Base-by-base conservation (phyloP, 331 rosid genomes). In the Malus hybrid region DNA sequence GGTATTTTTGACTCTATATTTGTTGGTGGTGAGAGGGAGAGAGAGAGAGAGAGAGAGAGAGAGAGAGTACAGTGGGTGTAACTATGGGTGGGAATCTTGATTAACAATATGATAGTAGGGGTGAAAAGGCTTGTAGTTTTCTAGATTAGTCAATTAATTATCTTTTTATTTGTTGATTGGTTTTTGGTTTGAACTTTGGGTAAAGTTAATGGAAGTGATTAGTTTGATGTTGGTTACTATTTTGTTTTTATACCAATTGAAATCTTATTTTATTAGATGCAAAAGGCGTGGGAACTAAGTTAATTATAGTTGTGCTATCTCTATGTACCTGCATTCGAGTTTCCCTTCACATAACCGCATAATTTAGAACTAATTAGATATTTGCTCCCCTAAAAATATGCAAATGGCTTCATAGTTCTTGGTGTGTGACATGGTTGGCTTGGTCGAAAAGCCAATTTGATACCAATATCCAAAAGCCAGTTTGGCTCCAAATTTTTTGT, bases 131-230 rank as follows among this genome's bases (percentile, higher is more conserved):
- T 73, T 27, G 24, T 72, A 48, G 72, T 56, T 69, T 48, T 42
- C 14, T 82, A 74, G 29, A 67, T 69, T 55, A 70, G 60, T 74
- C 42, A 33, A 62, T 63, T 55, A n/a, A 28, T 46, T 33, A 31
- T 31, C 68, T 65, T 63, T 73, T 73, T 27, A 24, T 48, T 48
- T 57, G 44, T 73, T 64, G 56, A 48, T 78, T 74, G 70, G 54
- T 74, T 78, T 65, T 79, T 60, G 75, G 71, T 60, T 62, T 54
- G 73, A 46, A 77, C 33, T 60, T 62, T 54, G 73, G 27, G 80
- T 56, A 70, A 75, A 75, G 68, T 57, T 39, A 71, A 50, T 36
- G 55, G 56, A 22, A 67, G 74, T 54, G 65, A 68, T 73, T 42
- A 16, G 1, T 12, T 48, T 46, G 10, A 54, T 67, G 54, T 34